Evolutionary conservation across 495 filamentous ascomycete genomes (phyloP).

Genomic region (Xylaria bambusicola): DNA sequence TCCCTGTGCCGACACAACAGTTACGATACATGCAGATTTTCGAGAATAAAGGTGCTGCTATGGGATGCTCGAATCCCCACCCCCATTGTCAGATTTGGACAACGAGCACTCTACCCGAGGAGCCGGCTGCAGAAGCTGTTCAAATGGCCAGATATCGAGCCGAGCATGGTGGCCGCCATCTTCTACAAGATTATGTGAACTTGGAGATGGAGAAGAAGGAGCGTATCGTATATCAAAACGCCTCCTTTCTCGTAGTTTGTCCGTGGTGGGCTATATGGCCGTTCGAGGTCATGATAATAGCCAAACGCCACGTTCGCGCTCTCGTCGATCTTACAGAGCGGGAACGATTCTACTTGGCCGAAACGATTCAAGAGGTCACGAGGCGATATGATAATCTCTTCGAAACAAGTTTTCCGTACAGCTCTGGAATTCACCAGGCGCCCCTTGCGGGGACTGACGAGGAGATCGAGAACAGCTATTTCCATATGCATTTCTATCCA

Average conservation of each 20-base stretch:
- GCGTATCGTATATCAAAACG: slow-evolving; percentile 85
- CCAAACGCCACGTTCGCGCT: slow-evolving; percentile 74
- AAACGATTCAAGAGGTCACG: slow-evolving; percentile 82
- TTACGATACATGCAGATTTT: slow-evolving; percentile 99
- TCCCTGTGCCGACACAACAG: slow-evolving; percentile 66
- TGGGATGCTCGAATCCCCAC: slow-evolving; percentile 99
- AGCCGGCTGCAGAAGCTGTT: slow-evolving; percentile 74
- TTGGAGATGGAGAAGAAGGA: slow-evolving; percentile 81
- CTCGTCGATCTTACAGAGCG: slow-evolving; percentile 74
- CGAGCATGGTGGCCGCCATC: slow-evolving; percentile 68
- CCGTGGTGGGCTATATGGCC: slow-evolving; percentile 99
- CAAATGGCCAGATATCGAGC: slow-evolving; percentile 74
- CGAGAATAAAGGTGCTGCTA: slow-evolving; percentile 96
- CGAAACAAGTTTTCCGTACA: slow-evolving; percentile 95
- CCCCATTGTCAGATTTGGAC: slow-evolving; percentile 98
- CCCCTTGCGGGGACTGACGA: slow-evolving; percentile 82
- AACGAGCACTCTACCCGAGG: slow-evolving; percentile 84
- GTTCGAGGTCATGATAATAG: slow-evolving; percentile 91
- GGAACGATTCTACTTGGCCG: slow-evolving; percentile 72
- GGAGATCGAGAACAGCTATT: slow-evolving; percentile 81
- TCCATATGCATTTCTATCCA: slow-evolving; percentile 97
- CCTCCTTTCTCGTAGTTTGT: slow-evolving; percentile 77
- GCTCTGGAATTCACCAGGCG: slow-evolving; percentile 88
- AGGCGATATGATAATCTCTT: slow-evolving; percentile 95
- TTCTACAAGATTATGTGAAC: slow-evolving; percentile 84